Evolutionary conservation across 139 green algal species (phyloP).

Genomic region (Chlamydomonas sp.): DNA sequence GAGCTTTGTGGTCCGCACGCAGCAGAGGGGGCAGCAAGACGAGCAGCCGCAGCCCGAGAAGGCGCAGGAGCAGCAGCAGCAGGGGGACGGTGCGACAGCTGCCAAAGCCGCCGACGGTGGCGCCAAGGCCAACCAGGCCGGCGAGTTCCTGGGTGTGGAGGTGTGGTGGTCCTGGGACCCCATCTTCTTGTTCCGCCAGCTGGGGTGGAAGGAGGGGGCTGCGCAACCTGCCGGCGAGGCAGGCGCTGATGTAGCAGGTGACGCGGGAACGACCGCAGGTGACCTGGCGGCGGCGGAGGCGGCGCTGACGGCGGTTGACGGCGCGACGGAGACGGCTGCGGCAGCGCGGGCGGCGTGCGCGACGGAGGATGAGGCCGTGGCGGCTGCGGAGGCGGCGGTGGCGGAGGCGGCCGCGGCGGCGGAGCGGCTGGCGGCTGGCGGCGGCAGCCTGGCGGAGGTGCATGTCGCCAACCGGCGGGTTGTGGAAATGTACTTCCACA

Average conservation of each 20-base stretch:
- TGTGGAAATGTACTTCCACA: conserved; percentile 40
- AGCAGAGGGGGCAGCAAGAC: not conserved
- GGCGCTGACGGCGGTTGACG: not conserved
- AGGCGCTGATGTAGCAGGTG: not conserved
- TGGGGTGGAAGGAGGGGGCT: conserved; percentile 9
- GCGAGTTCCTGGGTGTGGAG: not conserved
- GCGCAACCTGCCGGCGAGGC: not conserved
- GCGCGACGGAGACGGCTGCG: not conserved
- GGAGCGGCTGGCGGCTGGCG: not conserved
- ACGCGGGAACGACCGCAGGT: not conserved
- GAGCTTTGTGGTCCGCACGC: conserved; percentile 26
- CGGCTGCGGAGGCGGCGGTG: conserved; percentile 1
- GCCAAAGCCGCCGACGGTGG: not conserved
- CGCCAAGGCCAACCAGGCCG: not conserved
- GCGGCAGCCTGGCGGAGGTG: not conserved
- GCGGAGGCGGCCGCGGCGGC: not conserved
- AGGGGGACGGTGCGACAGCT: not conserved
- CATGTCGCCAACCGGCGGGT: conserved; percentile 27
- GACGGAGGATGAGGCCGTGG: not conserved
- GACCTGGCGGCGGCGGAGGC: not conserved
- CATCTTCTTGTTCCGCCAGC: conserved; percentile 19
- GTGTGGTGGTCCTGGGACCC: conserved; percentile 37
- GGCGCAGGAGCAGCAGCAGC: not conserved
- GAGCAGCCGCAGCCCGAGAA: not conserved
- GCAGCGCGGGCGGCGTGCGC: not conserved